phyloP scores from a whole-genome alignment of 345 rosid genomes.

The Moricandia arvensis region DNA sequence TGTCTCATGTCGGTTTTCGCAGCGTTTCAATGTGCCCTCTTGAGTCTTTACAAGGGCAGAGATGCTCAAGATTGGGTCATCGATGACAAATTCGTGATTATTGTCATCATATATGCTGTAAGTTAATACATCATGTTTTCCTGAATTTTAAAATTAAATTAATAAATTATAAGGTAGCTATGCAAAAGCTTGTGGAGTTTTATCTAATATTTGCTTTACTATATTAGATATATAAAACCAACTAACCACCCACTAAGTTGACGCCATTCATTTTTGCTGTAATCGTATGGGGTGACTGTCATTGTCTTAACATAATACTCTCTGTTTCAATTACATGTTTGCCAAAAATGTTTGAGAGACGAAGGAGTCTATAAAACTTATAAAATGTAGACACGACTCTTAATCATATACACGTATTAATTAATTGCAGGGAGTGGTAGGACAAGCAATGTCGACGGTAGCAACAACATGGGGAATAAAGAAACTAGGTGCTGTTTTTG shows the following conservation, averaged over 20 bases:
- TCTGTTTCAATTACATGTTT: background rate
- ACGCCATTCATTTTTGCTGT: background rate
- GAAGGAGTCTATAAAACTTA: background rate
- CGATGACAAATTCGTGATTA: conserved; percentile 43
- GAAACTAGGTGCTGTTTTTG: conserved; percentile 67
- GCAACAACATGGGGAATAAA: conserved; percentile 77
- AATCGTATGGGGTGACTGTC: background rate
- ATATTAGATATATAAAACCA: too few relatives aligned
- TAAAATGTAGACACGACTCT: background rate
- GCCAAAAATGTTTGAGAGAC: background rate
- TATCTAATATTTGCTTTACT: too few relatives aligned
- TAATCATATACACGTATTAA: background rate
- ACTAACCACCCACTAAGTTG: too few relatives aligned
- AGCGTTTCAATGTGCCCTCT: conserved; percentile 53
- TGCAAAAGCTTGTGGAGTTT: background rate
- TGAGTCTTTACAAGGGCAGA: conserved; percentile 43
- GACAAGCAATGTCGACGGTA: conserved; percentile 72
- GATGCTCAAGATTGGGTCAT: conserved; percentile 48
- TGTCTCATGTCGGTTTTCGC: conserved; percentile 60
- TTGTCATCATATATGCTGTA: conserved; percentile 52
- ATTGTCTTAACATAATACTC: background rate
- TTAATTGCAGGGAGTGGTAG: conserved; percentile 61
- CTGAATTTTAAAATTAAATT: background rate
- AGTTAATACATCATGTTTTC: conserved; percentile 18
- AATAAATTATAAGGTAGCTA: background rate